Conservation (phyloP, 352 stramenopile genomes). For the Pythium apleroticum region DNA sequence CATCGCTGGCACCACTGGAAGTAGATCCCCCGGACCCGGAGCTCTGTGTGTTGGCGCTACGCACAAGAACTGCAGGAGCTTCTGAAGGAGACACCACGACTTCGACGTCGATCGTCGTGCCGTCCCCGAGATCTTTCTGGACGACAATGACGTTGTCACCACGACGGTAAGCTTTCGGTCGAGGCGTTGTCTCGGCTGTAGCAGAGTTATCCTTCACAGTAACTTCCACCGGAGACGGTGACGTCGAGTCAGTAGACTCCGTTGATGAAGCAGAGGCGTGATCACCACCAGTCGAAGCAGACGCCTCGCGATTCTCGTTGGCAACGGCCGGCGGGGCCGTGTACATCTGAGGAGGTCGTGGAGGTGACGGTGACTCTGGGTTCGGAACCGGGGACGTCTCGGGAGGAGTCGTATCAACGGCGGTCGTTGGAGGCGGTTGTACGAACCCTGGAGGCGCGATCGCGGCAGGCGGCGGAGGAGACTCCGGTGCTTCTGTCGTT, state of each 20-base stretch:
- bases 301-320: background rate
- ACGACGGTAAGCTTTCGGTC: background rate
- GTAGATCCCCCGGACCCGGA: background rate
- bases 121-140: conserved; percentile 1
- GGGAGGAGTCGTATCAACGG: background rate
- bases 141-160: conserved; percentile 16
- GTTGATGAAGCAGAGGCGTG: background rate
- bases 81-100: conserved; percentile 10
- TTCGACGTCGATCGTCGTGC: conserved; percentile 5
- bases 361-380: background rate
- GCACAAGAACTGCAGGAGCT: conserved; percentile 3
- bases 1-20: background rate
- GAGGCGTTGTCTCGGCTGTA: background rate
- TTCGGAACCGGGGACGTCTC: background rate
- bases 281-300: background rate
- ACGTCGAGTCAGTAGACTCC: background rate
- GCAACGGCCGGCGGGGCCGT: background rate
- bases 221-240: background rate
- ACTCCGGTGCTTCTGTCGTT: background rate
- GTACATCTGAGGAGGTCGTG: background rate
- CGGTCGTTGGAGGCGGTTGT: background rate
- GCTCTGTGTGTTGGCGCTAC: conserved; percentile 1
- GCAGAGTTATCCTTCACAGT: background rate
- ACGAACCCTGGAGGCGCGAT: background rate
- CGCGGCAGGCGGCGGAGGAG: background rate